phyloP scores from a whole-genome alignment of 371 early-diverging fungal species.

The Entomophthora muscae region DNA sequence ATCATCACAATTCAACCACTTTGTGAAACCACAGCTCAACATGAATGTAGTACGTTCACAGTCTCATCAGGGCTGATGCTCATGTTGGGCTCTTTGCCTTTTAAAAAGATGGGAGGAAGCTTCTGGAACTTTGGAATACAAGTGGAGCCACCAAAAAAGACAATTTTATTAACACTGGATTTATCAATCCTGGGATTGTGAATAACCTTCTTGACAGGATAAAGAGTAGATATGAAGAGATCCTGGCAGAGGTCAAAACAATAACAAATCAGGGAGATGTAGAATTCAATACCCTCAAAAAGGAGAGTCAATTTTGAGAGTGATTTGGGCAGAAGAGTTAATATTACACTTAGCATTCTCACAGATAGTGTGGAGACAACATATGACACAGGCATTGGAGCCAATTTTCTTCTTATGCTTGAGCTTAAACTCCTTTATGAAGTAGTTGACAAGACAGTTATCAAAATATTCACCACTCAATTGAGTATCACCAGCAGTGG shows the following conservation, averaged over 20 bases:
- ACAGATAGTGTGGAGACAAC: slow-evolving; percentile 70
- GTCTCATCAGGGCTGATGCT: slow-evolving; percentile 97
- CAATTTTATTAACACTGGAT: slow-evolving; percentile 82
- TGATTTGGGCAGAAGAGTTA: slow-evolving; percentile 45
- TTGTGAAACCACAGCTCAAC: too few relatives aligned
- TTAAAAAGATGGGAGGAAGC: slow-evolving; percentile 91
- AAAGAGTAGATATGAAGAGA: slow-evolving; percentile 84
- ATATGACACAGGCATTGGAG: slow-evolving; percentile 55
- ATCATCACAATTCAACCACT: too few relatives aligned
- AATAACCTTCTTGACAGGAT: slow-evolving; percentile 90
- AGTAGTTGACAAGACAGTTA: slow-evolving; percentile 65
- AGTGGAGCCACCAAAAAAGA: slow-evolving; percentile 98
- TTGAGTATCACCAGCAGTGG: slow-evolving; percentile 84
- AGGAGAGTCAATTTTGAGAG: slow-evolving; percentile 72
- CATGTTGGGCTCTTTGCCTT: slow-evolving; percentile 93
- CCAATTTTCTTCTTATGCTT: slow-evolving; percentile 44
- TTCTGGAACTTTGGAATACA: slow-evolving; percentile 99
- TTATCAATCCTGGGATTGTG: slow-evolving; percentile 89
- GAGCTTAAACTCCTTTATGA: slow-evolving; percentile 54
- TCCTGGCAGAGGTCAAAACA: slow-evolving; percentile 92
- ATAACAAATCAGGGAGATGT: slow-evolving; percentile 89
- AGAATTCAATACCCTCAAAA: slow-evolving; percentile 81
- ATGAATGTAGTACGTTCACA: too few relatives aligned
- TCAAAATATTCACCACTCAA: slow-evolving; percentile 86
- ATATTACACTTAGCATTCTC: slow-evolving; percentile 83